Conservation (phyloP, 106 monocot genomes). For the Dioscorea dumetorum region DNA sequence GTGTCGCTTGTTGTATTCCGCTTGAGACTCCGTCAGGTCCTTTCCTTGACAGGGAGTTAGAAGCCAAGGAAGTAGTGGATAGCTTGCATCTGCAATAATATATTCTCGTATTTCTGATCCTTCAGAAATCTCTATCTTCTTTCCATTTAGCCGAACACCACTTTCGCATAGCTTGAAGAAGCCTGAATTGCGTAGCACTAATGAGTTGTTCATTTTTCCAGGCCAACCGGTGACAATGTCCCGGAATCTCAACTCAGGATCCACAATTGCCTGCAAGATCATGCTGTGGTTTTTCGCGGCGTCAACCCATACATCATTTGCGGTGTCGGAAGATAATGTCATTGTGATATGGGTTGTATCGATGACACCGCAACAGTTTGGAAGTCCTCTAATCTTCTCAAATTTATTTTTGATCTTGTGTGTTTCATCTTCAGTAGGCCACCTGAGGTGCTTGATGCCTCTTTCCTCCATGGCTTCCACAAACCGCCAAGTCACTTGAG, state of each 20-base stretch:
- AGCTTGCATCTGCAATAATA: slow-evolving; percentile 57
- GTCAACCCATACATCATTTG: slow-evolving; percentile 58
- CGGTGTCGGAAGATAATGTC: slow-evolving; percentile 47
- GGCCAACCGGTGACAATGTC: slow-evolving; percentile 90
- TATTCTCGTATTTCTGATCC: slow-evolving; percentile 60
- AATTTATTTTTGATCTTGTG: slow-evolving; percentile 42
- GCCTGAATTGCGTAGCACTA: slow-evolving; percentile 53
- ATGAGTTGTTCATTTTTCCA: slow-evolving; percentile 59
- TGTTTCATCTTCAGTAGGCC: slow-evolving; percentile 51
- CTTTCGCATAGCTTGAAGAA: slow-evolving; percentile 77
- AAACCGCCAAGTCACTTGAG: slow-evolving; percentile 72
- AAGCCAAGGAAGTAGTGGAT: slow-evolving; percentile 83
- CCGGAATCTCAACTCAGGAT: slow-evolving; percentile 47
- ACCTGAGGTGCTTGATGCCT: slow-evolving; percentile 46
- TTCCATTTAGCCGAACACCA: slow-evolving; percentile 38
- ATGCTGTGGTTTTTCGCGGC: slow-evolving; percentile 58
- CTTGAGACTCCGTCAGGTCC: slow-evolving; percentile 23
- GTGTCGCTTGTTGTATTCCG: slow-evolving; percentile 70
- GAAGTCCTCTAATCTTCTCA: slow-evolving; percentile 49
- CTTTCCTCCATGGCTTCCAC: slow-evolving; percentile 67
- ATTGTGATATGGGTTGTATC: slow-evolving; percentile 73
- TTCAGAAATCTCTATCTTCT: slow-evolving; percentile 26
- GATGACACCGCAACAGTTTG: slow-evolving; percentile 75
- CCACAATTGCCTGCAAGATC: slow-evolving; percentile 57
- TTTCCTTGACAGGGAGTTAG: slow-evolving; percentile 72